Base-by-base conservation (phyloP, 768 basidiomycete genomes). In the Rhodotorula graminis region DNA sequence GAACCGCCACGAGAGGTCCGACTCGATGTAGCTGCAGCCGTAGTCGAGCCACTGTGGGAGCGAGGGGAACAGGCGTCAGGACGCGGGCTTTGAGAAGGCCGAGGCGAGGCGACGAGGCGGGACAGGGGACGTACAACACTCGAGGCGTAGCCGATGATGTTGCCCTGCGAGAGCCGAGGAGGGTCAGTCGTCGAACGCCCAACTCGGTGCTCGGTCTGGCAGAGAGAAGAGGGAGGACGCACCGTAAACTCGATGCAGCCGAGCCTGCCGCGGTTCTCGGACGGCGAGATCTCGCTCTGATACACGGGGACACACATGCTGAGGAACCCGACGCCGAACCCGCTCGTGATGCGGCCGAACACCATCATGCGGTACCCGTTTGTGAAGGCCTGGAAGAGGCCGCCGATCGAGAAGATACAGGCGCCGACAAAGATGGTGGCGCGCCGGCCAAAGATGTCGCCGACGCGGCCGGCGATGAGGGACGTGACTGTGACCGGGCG, bases 221-320 rank as follows among this genome's bases (percentile, higher is more conserved):
- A n/a, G 40, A 47, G 27, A 25, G 29, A 47, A 49, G 16, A 16
- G 21, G 40, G 25, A 27, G 49, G 37, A 23, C 58, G 49, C 37
- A 67, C 66, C 6, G 93, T 94, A 80, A 96, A 96, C 78, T 96
- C 93, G 86, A 96, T 92, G 78, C 92, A 93, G 4, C 93, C 94
- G 55, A 96, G 84, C 55, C 90, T 88, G 61, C 94, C 94, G 76
- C 94, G 87, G 89, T 94, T 77, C 50, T 90, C 85, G 5, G 94
- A 91, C 44, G 94, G 93, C 9, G 92, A 93, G 60, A 96, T 92
- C 83, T 97, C 94, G 77, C 46, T 47, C 83, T 96, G 91, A 81
- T 93, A 94, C 69, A 93, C 92, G 23, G 92, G 92, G 42, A 93
- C 92, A 71, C 93, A 93, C n/a, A 92, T 93, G 56, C 92, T 93